Conservation (phyloP, 176 grass and related monocot species). For the Cenchrus fungigraminus region DNA sequence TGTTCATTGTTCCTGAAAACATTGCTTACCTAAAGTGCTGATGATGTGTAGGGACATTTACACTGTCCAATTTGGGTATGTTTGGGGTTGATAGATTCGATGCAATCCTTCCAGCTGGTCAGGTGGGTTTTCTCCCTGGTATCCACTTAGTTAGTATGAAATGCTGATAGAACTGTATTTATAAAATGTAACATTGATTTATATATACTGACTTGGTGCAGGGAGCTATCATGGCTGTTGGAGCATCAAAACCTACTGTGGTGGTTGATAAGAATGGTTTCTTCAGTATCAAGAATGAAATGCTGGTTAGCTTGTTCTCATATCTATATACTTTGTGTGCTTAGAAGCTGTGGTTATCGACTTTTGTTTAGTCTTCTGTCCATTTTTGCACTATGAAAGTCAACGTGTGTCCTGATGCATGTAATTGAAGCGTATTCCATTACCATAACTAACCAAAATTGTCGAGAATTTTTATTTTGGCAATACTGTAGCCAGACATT, state of each 20-base stretch:
- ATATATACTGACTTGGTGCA: constrained; percentile 39
- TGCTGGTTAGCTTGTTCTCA: constrained; percentile 66
- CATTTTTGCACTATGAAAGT: neutral
- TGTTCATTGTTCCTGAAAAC: constrained; percentile 14
- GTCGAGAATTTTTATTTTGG: neutral
- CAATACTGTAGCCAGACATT: neutral
- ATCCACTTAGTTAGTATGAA: neutral
- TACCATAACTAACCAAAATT: neutral
- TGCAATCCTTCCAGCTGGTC: constrained; percentile 97
- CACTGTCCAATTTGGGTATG: constrained; percentile 93
- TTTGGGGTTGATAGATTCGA: constrained; percentile 96
- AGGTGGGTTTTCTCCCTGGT: constrained; percentile 55
- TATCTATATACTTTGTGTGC: neutral
- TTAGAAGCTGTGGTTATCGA: neutral
- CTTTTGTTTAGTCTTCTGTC: neutral
- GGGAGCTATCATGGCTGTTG: constrained; percentile 99
- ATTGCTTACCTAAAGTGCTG: constrained; percentile 28
- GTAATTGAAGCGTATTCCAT: neutral
- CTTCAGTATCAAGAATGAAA: constrained; percentile 85
- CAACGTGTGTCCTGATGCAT: neutral
- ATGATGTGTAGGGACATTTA: constrained; percentile 77
- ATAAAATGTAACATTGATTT: constrained; percentile 4
- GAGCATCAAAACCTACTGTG: constrained; percentile 76
- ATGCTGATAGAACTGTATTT: constrained; percentile 25
- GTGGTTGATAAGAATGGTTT: constrained; percentile 75